Percentiles rank a stretch among this genome's conserved stretches.
Conservation (phyloP, 225 moss, liverwort and hornwort species). For the Asterella californica region DNA sequence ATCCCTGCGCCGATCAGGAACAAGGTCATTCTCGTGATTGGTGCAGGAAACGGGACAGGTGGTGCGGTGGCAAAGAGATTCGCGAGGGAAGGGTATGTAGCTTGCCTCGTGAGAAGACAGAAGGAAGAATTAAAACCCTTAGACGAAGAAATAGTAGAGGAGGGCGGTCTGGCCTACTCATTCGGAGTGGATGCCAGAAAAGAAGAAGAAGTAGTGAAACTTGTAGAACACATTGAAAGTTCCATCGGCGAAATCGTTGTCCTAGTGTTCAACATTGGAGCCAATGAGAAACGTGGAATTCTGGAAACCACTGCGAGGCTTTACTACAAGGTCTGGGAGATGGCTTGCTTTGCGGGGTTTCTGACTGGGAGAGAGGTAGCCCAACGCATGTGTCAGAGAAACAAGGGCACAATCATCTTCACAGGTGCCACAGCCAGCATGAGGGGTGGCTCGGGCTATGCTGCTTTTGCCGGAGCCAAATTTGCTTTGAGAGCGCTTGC, state of each 20-base stretch:
- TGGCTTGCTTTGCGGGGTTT: constrained; percentile 72
- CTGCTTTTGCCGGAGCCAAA: constrained; percentile 57
- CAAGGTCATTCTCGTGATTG: constrained; percentile 59
- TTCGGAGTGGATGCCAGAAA: constrained; percentile 67
- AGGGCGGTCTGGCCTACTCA: constrained; percentile 54
- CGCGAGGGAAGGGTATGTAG: constrained; percentile 57
- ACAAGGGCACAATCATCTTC: constrained; percentile 63
- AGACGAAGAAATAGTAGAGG: constrained; percentile 40
- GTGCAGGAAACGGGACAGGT: constrained; percentile 69
- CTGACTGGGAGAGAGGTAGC: constrained; percentile 67
- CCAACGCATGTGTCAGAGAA: constrained; percentile 57
- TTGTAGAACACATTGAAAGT: constrained; percentile 60
- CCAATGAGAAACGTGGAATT: constrained; percentile 62
- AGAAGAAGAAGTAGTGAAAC: constrained; percentile 62
- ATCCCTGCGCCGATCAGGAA: not conserved
- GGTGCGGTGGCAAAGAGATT: constrained; percentile 63
- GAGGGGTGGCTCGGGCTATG: constrained; percentile 61
- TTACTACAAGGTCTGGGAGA: constrained; percentile 83
- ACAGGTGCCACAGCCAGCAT: constrained; percentile 79
- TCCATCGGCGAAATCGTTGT: constrained; percentile 60
- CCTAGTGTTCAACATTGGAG: constrained; percentile 66
- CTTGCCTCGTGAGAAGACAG: constrained; percentile 67
- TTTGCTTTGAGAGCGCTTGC: constrained; percentile 44
- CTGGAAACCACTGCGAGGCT: constrained; percentile 63
- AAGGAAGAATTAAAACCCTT: constrained; percentile 49